phyloP scores from a whole-genome alignment of 805 yeast species.

The Barnettozyma pratensis region DNA sequence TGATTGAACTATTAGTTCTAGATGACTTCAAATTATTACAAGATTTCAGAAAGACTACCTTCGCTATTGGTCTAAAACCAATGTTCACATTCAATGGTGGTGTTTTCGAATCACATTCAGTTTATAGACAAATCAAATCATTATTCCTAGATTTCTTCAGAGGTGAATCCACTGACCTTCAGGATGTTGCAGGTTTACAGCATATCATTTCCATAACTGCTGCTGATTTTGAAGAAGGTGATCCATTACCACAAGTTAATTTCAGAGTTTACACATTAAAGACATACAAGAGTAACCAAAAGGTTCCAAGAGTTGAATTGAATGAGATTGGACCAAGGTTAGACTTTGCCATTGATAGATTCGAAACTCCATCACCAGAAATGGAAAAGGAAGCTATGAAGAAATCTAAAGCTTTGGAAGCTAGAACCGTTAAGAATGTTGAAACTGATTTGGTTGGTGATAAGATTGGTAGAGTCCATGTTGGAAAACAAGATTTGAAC shows the following conservation, averaged over 20 bases:
- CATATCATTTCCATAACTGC: slow-evolving; percentile 78
- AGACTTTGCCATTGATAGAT: slow-evolving; percentile 88
- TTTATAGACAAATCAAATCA: slow-evolving; percentile 79
- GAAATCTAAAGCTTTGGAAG: slow-evolving; percentile 75
- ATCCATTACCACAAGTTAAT: slow-evolving; percentile 69
- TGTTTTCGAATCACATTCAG: slow-evolving; percentile 84
- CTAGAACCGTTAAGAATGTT: slow-evolving; percentile 84
- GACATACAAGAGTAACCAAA: slow-evolving; percentile 78
- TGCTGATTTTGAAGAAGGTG: slow-evolving; percentile 68
- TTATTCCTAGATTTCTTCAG: slow-evolving; percentile 87
- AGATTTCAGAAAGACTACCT: slow-evolving; percentile 78
- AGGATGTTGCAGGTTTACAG: slow-evolving; percentile 94
- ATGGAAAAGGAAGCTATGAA: slow-evolving; percentile 84
- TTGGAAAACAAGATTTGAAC: slow-evolving; percentile 89
- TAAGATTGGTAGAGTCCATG: slow-evolving; percentile 92
- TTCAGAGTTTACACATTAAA: slow-evolving; percentile 89
- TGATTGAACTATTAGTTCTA: slow-evolving; percentile 81
- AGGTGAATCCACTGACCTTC: slow-evolving; percentile 73
- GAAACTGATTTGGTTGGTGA: slow-evolving; percentile 89
- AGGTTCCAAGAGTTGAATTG: slow-evolving; percentile 88
- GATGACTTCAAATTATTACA: slow-evolving; percentile 64
- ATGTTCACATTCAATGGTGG: slow-evolving; percentile 92
- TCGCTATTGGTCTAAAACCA: slow-evolving; percentile 87
- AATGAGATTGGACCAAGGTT: slow-evolving; percentile 95
- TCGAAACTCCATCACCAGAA: slow-evolving; percentile 76